Percentiles rank a stretch among this genome's conserved stretches.
Conservation (phyloP, 148 eudicot species). For the Cornus kousa region DNA sequence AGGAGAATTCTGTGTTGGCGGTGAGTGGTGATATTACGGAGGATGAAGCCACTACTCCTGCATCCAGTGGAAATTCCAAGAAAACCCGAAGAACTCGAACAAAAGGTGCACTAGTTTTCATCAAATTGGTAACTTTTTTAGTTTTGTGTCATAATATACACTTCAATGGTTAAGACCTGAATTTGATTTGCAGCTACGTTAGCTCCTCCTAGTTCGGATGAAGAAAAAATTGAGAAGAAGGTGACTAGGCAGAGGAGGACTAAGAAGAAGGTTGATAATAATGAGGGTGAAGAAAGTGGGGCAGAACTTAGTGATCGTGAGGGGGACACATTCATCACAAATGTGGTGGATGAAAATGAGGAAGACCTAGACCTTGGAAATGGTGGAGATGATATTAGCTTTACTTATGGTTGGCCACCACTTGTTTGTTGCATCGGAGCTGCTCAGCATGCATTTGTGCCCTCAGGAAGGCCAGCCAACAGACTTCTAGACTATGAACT, state of each 20-base stretch:
- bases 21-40: slow-evolving; percentile 19
- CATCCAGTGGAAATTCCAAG: slow-evolving; percentile 21
- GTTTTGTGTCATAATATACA: not conserved
- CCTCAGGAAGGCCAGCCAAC: slow-evolving; percentile 78
- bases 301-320: slow-evolving; percentile 44
- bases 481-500: slow-evolving; percentile 74
- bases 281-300: slow-evolving; percentile 40
- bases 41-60: slow-evolving; percentile 23
- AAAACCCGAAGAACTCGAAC: slow-evolving; percentile 51
- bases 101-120: slow-evolving; percentile 41
- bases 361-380: slow-evolving; percentile 45
- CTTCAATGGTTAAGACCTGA: not conserved
- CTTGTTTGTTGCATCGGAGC: slow-evolving; percentile 94
- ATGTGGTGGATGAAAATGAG: slow-evolving; percentile 42
- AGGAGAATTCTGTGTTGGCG: slow-evolving; percentile 21
- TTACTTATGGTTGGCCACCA: slow-evolving; percentile 78
- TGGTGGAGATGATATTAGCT: slow-evolving; percentile 60
- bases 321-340: slow-evolving; percentile 25
- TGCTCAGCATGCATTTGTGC: slow-evolving; percentile 74
- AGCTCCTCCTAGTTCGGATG: slow-evolving; percentile 12
- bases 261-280: slow-evolving; percentile 38
- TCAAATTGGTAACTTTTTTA: not conserved
- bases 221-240: slow-evolving; percentile 45
- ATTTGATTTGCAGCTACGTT: not conserved
- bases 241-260: slow-evolving; percentile 54